Base-by-base conservation (phyloP, 2,329 filamentous ascomycete species). In the Cladophialophora psammophila region DNA sequence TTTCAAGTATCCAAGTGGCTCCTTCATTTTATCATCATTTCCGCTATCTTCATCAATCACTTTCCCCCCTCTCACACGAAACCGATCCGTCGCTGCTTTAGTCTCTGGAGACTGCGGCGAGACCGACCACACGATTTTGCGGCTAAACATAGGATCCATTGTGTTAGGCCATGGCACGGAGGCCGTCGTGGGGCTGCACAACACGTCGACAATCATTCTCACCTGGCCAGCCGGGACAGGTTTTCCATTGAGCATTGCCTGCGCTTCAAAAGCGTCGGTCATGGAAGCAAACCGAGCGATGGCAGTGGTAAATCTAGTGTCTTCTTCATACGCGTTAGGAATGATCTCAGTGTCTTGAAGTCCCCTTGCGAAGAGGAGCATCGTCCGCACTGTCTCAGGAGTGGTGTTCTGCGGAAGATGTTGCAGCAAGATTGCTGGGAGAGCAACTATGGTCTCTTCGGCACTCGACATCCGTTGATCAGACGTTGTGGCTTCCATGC, bases 1-100 rank as follows among this genome's bases (percentile, higher is more conserved):
- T 74, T 94, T 90, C 9, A 91, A 92, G 72, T 88, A 90, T 9
- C 85, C 87, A 64, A 89, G 81, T 1, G 87, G 86, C 73, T 90
- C 87, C 66, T 88, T 87, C 60, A 90, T 85, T 3, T 87, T 88
- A 71, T 89, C 87, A 65, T 89, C 87, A 65, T 89, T 87, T 9
- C 72, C 70, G 10, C 82, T 83, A 73, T 89, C 87, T 73, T 89
- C 86, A 70, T 86, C 85, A 74, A 90, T 90, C 70, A 89, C 83
- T 3, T 85, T 86, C 75, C 89, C 90, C 52, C 88, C 87, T 63
- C 82, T 85, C 52, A 84, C 78, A 31, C 83, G 83, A 32, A 79
- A 79, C 35, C 83, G 80, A 69, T 86, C 85, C 65, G 80, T 77
- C 55, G 86, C 80, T 8, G 66, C 38, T 20, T 83, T 82, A 70